These are phyloP conservation scores for Suillus alpinus DNA, from an alignment of 768 basidiomycete species.

Conservation along the genomic window DNA sequence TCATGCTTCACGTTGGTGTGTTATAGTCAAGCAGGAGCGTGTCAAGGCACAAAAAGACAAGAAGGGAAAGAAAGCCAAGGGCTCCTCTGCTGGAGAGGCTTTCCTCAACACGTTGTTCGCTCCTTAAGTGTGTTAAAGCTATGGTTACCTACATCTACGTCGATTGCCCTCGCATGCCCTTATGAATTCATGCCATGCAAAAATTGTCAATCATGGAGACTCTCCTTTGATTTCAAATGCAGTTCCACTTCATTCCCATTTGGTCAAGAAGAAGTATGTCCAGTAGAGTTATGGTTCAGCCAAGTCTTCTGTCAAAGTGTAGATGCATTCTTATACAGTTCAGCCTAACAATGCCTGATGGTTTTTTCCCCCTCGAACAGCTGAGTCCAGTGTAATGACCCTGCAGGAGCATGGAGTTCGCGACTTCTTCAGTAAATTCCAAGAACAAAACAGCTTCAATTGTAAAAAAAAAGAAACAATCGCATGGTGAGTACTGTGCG, in stretches of 20 bases:
- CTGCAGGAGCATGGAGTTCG: background rate
- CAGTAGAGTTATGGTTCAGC: background rate
- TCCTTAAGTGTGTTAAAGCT: constrained; percentile 49
- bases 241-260: background rate
- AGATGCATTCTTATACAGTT: background rate
- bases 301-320: background rate
- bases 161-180: constrained; percentile 9
- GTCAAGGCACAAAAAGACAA: constrained; percentile 55
- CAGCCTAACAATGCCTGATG: background rate
- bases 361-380: background rate
- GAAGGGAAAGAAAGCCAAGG: constrained; percentile 65
- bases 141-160: constrained; percentile 10
- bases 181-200: constrained; percentile 8
- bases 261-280: background rate
- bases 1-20: constrained; percentile 7
- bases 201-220: constrained; percentile 4
- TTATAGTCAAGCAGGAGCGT: constrained; percentile 76
- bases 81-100: constrained; percentile 67
- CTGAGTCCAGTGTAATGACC: background rate
- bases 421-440: background rate
- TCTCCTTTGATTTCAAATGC: background rate
- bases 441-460: background rate
- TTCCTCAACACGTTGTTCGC: constrained; percentile 87
- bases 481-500: background rate
- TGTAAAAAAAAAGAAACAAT: background rate